These are phyloP conservation scores for Stephanodiscus minutulus DNA, from an alignment of 108 stramenopile genomes.

Conservation along the genomic window DNA sequence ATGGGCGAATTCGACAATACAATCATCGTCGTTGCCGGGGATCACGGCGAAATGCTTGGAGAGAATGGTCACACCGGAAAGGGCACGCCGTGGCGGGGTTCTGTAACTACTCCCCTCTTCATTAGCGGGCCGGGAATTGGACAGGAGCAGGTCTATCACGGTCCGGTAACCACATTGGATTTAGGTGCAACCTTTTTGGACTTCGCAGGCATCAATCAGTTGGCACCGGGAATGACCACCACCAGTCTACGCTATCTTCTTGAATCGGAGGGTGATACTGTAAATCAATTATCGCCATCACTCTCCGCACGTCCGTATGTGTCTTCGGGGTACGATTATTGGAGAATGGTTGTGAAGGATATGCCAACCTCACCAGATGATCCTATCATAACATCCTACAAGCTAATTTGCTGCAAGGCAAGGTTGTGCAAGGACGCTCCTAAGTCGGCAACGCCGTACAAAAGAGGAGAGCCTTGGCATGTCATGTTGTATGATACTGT, in stretches of 20 bases:
- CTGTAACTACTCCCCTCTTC: slow-evolving; percentile 27
- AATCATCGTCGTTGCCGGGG: slow-evolving; percentile 21
- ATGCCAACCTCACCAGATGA: slow-evolving; percentile 31
- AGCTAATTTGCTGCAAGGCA: slow-evolving; percentile 30
- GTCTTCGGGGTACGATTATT: slow-evolving; percentile 20
- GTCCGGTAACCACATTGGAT: slow-evolving; percentile 34
- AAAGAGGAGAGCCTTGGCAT: slow-evolving; percentile 3
- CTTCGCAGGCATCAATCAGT: slow-evolving; percentile 11
- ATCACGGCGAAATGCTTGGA: slow-evolving; percentile 35
- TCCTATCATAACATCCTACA: slow-evolving; percentile 17
- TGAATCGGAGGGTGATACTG: background rate
- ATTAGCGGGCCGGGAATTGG: slow-evolving; percentile 20
- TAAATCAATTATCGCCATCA: background rate
- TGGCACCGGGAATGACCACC: slow-evolving; percentile 22
- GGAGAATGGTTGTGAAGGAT: slow-evolving; percentile 30
- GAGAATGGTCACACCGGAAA: slow-evolving; percentile 30
- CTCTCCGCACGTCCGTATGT: slow-evolving; percentile 12
- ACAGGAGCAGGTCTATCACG: background rate
- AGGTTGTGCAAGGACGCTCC: slow-evolving; percentile 9
- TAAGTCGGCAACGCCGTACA: slow-evolving; percentile 16
- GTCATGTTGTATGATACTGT: slow-evolving; percentile 7
- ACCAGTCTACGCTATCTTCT: slow-evolving; percentile 31
- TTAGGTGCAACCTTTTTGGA: slow-evolving; percentile 37
- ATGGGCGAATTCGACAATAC: slow-evolving; percentile 28
- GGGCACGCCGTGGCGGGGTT: slow-evolving; percentile 27